Conservation (phyloP, 257 asterid genomes). For the Marsdenia floribunda region DNA sequence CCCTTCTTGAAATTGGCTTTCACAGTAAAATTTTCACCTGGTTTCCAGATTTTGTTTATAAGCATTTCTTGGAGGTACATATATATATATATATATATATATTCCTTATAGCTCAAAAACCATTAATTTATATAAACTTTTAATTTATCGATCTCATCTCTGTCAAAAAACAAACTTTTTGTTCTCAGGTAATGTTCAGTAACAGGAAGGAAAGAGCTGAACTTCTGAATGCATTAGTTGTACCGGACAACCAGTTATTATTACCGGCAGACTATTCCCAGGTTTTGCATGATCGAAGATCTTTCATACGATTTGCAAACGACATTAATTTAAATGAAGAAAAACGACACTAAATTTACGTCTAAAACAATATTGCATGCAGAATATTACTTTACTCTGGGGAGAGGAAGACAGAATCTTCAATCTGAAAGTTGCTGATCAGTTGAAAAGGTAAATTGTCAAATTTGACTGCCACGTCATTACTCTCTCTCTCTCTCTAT, state of each 20-base stretch:
- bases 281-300: not conserved
- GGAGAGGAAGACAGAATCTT: not conserved
- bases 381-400: not conserved
- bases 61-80: constrained; percentile 12
- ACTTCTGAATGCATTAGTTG: constrained; percentile 1
- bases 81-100: too few species aligned
- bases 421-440: not conserved
- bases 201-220: not conserved
- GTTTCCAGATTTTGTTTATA: constrained; percentile 16
- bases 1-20: constrained; percentile 2
- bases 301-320: too few species aligned
- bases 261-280: not conserved
- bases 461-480: too few species aligned
- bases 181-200: not conserved
- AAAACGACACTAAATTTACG: not conserved
- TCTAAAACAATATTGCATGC: not conserved
- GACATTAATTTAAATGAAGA: too few species aligned
- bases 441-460: not conserved
- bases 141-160: too few species aligned
- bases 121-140: too few species aligned
- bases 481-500: too few species aligned
- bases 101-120: too few species aligned
- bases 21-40: constrained; percentile 11
- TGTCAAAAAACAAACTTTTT: too few species aligned
- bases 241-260: not conserved